Percentiles rank a stretch among this genome's conserved stretches.
phyloP scores from a whole-genome alignment of 2,329 filamentous ascomycete species.

The Ceratocystis cacaofunesta region DNA sequence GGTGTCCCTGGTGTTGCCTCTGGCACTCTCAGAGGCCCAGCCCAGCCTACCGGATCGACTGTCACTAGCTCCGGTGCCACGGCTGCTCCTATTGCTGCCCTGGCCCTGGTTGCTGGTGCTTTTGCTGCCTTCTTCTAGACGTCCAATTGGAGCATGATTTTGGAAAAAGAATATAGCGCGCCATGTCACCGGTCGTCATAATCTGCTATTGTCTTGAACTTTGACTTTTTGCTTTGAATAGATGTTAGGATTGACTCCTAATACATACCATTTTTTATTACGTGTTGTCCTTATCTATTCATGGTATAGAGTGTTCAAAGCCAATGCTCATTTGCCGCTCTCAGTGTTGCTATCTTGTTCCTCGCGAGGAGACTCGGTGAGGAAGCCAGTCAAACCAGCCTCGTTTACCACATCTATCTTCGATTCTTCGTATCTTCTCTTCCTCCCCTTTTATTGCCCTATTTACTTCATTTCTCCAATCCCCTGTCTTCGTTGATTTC shows the following conservation, averaged over 20 bases:
- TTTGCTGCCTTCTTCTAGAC: slow-evolving; percentile 18
- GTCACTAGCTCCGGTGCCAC: slow-evolving; percentile 10
- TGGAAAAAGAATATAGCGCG: background rate
- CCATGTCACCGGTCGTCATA: background rate
- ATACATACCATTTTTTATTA: background rate
- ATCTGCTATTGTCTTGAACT: background rate
- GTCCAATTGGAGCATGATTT: background rate
- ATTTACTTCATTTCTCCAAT: slow-evolving; percentile 3
- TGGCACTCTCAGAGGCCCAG: slow-evolving; percentile 1
- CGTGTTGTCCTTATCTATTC: slow-evolving; percentile 1
- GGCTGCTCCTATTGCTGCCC: slow-evolving; percentile 13
- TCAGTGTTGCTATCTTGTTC: background rate
- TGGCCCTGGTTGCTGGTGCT: slow-evolving; percentile 16
- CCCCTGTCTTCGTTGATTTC: background rate
- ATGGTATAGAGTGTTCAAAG: background rate
- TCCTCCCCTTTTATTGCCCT: background rate
- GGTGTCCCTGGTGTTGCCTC: background rate
- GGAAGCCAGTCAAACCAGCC: background rate
- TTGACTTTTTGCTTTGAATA: background rate
- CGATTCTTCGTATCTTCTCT: background rate
- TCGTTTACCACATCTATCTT: background rate
- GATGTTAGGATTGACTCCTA: background rate
- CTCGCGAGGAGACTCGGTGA: background rate
- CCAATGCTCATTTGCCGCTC: no score
- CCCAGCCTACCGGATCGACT: slow-evolving; percentile 4